Conservation (phyloP, 2,329 filamentous ascomycete species). For the Zasmidium citrigriseum region DNA sequence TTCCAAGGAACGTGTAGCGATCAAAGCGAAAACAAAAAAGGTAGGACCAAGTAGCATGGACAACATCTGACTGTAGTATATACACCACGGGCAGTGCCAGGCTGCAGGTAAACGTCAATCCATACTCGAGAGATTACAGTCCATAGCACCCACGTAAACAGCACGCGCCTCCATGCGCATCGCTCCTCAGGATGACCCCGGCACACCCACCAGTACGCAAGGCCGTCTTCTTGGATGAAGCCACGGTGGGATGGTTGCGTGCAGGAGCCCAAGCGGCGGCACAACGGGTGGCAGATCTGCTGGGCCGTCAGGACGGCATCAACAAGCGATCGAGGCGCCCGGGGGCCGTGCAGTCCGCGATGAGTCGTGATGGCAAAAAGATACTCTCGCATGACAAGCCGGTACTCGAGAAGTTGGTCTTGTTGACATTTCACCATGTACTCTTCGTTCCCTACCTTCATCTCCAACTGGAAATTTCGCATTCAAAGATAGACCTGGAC, state of each 20-base stretch:
- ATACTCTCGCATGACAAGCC: neutral
- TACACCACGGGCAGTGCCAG: slow-evolving; percentile 16
- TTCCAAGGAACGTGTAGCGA: slow-evolving; percentile 22
- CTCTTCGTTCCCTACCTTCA: neutral
- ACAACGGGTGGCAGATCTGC: slow-evolving; percentile 18
- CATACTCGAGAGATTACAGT: slow-evolving; percentile 24
- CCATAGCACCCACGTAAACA: slow-evolving; percentile 22
- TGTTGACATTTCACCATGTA: neutral
- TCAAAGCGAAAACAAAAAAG: slow-evolving; percentile 21
- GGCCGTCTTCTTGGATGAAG: slow-evolving; percentile 23
- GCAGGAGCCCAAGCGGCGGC: slow-evolving; percentile 17
- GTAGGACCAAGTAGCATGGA: slow-evolving; percentile 14
- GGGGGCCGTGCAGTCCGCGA: neutral
- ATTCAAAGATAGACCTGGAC: neutral
- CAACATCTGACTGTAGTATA: slow-evolving; percentile 19
- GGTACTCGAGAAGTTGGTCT: neutral
- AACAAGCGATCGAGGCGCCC: neutral
- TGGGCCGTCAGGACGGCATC: slow-evolving; percentile 3
- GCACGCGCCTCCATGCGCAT: slow-evolving; percentile 20
- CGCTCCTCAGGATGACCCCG: slow-evolving; percentile 19
- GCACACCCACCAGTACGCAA: slow-evolving; percentile 18
- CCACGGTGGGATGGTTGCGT: slow-evolving; percentile 11
- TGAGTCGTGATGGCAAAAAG: neutral
- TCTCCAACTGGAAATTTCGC: neutral
- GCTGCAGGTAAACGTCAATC: slow-evolving; percentile 15